phyloP scores from a whole-genome alignment of 2,329 filamentous ascomycete species.

The Bipolaris bicolor region DNA sequence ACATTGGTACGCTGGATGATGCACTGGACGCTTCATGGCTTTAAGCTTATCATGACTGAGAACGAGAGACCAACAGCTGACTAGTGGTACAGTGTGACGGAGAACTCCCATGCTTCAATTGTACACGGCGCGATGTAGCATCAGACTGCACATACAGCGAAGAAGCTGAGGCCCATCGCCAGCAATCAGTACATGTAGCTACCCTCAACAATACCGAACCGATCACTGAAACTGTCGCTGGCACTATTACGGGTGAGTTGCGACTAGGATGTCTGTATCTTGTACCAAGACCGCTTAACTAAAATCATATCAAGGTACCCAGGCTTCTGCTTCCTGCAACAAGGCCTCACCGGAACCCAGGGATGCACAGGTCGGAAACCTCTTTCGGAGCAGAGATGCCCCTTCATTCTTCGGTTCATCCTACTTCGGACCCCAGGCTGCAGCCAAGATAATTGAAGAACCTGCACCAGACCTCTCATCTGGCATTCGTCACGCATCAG shows the following conservation, averaged over 20 bases:
- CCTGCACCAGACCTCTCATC: slow-evolving; percentile 25
- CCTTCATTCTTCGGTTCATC: slow-evolving; percentile 29
- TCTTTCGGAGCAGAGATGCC: slow-evolving; percentile 27
- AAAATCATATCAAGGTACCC: not conserved
- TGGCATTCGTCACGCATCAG: slow-evolving; percentile 24
- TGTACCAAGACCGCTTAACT: not conserved
- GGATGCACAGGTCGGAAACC: slow-evolving; percentile 23
- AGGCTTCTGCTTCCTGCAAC: not conserved
- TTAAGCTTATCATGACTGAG: no score
- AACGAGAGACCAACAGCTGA: not conserved
- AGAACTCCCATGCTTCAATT: slow-evolving; percentile 26
- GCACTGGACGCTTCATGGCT: no score
- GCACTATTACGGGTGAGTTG: not conserved
- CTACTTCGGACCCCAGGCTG: slow-evolving; percentile 29
- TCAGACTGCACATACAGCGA: slow-evolving; percentile 21
- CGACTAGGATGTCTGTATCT: not conserved
- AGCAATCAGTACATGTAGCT: not conserved
- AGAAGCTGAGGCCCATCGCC: slow-evolving; percentile 15
- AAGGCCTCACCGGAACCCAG: slow-evolving; percentile 8
- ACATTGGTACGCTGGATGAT: no score
- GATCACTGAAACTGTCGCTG: not conserved
- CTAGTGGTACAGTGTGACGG: slow-evolving; percentile 20
- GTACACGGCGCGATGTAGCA: slow-evolving; percentile 20
- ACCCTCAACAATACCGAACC: not conserved
- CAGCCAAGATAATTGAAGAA: slow-evolving; percentile 27